These are phyloP conservation scores for Quercus gilva DNA, from an alignment of 306 rosid species.

Conservation along the genomic window DNA sequence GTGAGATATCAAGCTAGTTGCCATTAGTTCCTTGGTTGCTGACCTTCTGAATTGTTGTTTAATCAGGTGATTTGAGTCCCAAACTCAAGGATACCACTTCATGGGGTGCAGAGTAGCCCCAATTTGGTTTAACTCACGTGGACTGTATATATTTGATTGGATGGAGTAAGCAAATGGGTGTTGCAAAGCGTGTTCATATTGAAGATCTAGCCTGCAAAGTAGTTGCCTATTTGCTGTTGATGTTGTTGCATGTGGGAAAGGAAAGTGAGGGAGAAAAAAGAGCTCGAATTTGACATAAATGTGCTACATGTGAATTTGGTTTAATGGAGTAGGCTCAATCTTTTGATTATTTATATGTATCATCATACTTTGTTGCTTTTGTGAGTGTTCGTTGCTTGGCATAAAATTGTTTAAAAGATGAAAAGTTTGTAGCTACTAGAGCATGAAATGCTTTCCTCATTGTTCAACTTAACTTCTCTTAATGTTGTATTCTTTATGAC, in stretches of 20 bases:
- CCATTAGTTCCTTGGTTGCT: constrained; percentile 21
- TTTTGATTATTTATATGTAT: constrained; percentile 17
- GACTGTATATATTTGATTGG: constrained; percentile 66
- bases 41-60: neutral
- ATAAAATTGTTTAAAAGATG: neutral
- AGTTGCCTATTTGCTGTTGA: constrained; percentile 31
- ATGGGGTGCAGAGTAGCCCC: constrained; percentile 35
- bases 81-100: constrained; percentile 29
- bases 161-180: constrained; percentile 39
- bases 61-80: constrained; percentile 26
- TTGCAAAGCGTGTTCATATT: constrained; percentile 21
- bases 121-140: constrained; percentile 31
- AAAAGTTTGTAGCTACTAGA: neutral
- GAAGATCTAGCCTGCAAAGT: constrained; percentile 34
- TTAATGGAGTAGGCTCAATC: constrained; percentile 36
- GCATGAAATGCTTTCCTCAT: constrained; percentile 2
- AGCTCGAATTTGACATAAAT: constrained; percentile 32
- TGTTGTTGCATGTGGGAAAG: constrained; percentile 25
- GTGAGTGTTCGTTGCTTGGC: constrained; percentile 14
- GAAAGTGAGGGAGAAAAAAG: neutral
- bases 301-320: constrained; percentile 35
- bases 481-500: neutral
- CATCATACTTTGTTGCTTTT: constrained; percentile 22
- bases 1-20: constrained; percentile 20
- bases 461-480: neutral